Percentiles rank a stretch among this genome's conserved stretches.
phyloP scores from a whole-genome alignment of 495 filamentous ascomycete species.

The Aspergillus ellipticus region DNA sequence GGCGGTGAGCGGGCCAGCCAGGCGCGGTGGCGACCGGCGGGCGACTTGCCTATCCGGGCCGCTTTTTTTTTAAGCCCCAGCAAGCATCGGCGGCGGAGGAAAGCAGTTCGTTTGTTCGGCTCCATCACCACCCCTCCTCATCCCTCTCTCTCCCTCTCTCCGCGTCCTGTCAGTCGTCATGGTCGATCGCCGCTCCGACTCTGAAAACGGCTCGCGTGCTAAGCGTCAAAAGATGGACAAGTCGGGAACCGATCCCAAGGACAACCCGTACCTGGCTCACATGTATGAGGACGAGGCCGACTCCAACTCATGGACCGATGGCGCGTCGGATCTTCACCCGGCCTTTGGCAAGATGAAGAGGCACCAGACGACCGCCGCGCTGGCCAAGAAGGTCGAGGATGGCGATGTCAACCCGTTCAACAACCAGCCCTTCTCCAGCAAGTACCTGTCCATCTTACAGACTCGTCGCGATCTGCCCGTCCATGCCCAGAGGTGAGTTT shows the following conservation, averaged over 20 bases:
- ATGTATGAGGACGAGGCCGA: slow-evolving; percentile 61
- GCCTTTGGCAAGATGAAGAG: slow-evolving; percentile 64
- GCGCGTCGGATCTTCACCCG: slow-evolving; percentile 31
- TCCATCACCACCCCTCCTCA: neutral
- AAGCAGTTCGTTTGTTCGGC: slow-evolving; percentile 9
- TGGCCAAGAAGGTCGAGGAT: slow-evolving; percentile 73
- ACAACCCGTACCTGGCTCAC: slow-evolving; percentile 90
- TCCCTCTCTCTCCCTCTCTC: slow-evolving; percentile 1
- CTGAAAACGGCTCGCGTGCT: slow-evolving; percentile 37
- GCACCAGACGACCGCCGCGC: slow-evolving; percentile 74
- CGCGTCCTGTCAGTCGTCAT: slow-evolving; percentile 21
- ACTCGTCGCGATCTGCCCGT: slow-evolving; percentile 83
- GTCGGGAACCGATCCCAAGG: slow-evolving; percentile 47
- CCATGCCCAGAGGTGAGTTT: slow-evolving; percentile 72
- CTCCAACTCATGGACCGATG: slow-evolving; percentile 23
- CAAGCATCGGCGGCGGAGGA: too few species aligned
- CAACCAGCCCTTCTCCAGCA: slow-evolving; percentile 64
- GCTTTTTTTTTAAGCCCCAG: slow-evolving; percentile 12
- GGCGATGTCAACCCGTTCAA: slow-evolving; percentile 84
- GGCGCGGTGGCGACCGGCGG: slow-evolving; percentile 28
- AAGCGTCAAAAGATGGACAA: slow-evolving; percentile 51
- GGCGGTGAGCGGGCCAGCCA: slow-evolving; percentile 26
- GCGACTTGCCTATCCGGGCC: slow-evolving; percentile 34
- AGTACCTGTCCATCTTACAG: slow-evolving; percentile 87
- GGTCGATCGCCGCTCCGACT: slow-evolving; percentile 41